These are phyloP conservation scores for Lichtheimia ramosa DNA, from an alignment of 371 early-diverging fungal genomes.

Conservation along the genomic window DNA sequence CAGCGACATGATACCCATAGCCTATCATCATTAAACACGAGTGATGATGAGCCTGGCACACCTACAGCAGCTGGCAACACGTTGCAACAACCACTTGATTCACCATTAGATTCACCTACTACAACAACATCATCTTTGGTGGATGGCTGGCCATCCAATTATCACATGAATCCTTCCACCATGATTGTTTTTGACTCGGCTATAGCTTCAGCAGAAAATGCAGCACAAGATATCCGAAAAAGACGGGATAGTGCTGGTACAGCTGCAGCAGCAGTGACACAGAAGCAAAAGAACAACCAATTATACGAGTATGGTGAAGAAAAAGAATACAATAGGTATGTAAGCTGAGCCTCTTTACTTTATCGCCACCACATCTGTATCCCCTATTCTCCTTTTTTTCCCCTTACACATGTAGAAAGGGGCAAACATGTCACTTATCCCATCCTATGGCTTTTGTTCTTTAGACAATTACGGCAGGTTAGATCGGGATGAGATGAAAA, in stretches of 20 bases:
- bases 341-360: too few relatives aligned
- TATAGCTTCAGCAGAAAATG: slow-evolving; percentile 5
- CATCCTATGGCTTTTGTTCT: neutral
- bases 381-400: too few relatives aligned
- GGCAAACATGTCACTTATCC: too few relatives aligned
- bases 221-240: slow-evolving; percentile 10
- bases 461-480: slow-evolving; percentile 30
- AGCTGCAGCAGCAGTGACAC: neutral
- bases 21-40: slow-evolving; percentile 5
- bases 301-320: slow-evolving; percentile 27
- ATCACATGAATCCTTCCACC: neutral
- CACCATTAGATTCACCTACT: slow-evolving; percentile 11
- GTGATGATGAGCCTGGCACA: slow-evolving; percentile 16
- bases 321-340: slow-evolving; percentile 26
- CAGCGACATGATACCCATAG: slow-evolving; percentile 4
- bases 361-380: too few relatives aligned
- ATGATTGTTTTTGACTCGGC: slow-evolving; percentile 16
- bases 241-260: neutral
- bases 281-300: neutral
- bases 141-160: neutral
- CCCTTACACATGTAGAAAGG: too few relatives aligned
- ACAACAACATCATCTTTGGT: slow-evolving; percentile 5
- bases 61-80: slow-evolving; percentile 2
- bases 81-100: neutral
- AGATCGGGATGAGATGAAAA: neutral